Conservation (phyloP, 2,329 filamentous ascomycete species). For the Claviceps capensis region DNA sequence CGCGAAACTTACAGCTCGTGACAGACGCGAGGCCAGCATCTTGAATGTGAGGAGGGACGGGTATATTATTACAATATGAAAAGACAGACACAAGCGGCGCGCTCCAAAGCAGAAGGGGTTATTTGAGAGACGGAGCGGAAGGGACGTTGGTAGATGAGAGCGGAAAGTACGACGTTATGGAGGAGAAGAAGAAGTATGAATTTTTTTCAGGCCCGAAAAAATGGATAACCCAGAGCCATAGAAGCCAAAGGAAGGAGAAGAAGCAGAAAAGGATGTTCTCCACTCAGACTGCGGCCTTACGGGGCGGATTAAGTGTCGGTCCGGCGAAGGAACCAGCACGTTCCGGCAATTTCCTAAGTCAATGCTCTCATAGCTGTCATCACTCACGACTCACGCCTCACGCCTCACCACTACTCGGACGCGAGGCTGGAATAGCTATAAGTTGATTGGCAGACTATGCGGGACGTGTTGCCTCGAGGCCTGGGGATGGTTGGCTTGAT, state of each 20-base stretch:
- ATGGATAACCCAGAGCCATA: conserved; percentile 20
- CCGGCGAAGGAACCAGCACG: not conserved
- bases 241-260: conserved; percentile 30
- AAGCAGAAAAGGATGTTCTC: conserved; percentile 10
- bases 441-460: too few species aligned
- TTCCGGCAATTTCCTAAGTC: not conserved
- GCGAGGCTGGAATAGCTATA: too few species aligned
- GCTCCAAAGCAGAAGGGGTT: conserved; percentile 15
- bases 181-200: conserved; percentile 16
- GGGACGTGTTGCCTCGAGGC: too few species aligned
- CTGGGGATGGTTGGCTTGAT: too few species aligned
- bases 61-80: conserved; percentile 19
- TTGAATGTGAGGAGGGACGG: conserved; percentile 25
- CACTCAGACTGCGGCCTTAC: not conserved
- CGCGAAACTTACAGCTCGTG: conserved; percentile 54
- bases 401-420: too few species aligned
- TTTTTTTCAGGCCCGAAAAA: conserved; percentile 24
- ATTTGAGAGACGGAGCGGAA: conserved; percentile 12
- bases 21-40: conserved; percentile 61
- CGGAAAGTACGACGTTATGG: conserved; percentile 12
- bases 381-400: too few species aligned
- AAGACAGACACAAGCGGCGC: conserved; percentile 19
- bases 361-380: not conserved
- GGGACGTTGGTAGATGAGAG: conserved; percentile 2
- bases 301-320: conserved; percentile 16